Evolutionary conservation across 768 basidiomycete genomes (phyloP).

Genomic region (Tubosaeta sp.): DNA sequence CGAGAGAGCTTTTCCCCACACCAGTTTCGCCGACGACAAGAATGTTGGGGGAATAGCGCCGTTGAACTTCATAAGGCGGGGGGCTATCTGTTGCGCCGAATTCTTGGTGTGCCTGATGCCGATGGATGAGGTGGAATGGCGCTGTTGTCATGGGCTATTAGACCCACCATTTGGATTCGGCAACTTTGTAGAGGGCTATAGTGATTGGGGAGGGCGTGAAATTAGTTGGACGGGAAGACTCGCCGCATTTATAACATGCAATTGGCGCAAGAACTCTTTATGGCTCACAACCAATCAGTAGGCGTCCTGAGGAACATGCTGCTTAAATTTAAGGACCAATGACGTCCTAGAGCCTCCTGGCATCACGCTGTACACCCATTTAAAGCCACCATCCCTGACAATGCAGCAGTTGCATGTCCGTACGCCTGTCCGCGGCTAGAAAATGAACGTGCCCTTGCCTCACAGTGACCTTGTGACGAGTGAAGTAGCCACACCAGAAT

Average conservation of each 20-base stretch:
- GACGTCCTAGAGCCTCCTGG: slow-evolving; percentile 3
- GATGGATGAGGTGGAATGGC: background rate
- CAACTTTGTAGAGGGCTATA: background rate
- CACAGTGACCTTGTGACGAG: too few relatives aligned
- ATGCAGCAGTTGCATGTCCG: slow-evolving; percentile 12
- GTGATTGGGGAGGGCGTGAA: background rate
- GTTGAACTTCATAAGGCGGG: slow-evolving; percentile 18
- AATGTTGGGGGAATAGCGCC: slow-evolving; percentile 31
- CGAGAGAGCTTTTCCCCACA: slow-evolving; percentile 37
- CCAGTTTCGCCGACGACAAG: slow-evolving; percentile 35
- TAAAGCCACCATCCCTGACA: slow-evolving; percentile 8
- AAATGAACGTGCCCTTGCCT: background rate
- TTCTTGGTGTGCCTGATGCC: slow-evolving; percentile 13
- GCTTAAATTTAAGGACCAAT: slow-evolving; percentile 4
- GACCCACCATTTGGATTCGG: slow-evolving; percentile 12
- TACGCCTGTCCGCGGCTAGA: background rate
- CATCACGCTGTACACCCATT: slow-evolving; percentile 1
- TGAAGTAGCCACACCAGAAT: too few relatives aligned
- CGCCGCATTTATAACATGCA: slow-evolving; percentile 16
- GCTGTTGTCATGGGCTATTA: background rate
- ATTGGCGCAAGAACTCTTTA: background rate
- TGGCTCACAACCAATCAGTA: slow-evolving; percentile 13
- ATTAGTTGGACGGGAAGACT: background rate
- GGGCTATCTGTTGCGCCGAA: slow-evolving; percentile 7
- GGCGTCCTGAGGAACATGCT: slow-evolving; percentile 9